Evolutionary conservation across 768 basidiomycete species (phyloP), one percentile per base, ranked within the genome.

Genomic region (Mycena vitilis): DNA sequence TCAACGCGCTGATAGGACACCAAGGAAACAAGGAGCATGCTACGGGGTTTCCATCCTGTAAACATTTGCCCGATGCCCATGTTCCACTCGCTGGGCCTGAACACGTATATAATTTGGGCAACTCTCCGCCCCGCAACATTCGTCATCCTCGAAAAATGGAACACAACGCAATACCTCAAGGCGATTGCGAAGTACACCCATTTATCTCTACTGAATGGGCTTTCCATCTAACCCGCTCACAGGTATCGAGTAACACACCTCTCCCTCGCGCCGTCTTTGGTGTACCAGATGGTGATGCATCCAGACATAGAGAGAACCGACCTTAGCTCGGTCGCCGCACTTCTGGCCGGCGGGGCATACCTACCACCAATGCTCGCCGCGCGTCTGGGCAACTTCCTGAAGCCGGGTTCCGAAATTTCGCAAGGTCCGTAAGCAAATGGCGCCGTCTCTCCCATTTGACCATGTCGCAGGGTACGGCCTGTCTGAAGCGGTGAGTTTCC

Each of bases 51-150:
- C 83, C 16, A 47, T 5, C 86, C 88, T 2, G 76, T 88, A 5
- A 69, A 70, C 0, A 55, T 55, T 82, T 94, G 53, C 89, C 83
- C 0, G 67, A 78, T 94, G 1, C 93, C 93, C 0, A 80, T 93
- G 45, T 87, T 92, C 70, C 93, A 94, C 69, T 79, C 83, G 0
- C 92, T 87, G 71, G 93, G 86, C 2, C 79, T 92, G 18, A 85
- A 90, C 63, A 60, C 78, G 1, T 83, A 84, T 65, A 76, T 80
- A 12, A 84, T 93, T 75, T 84, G 86, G 25, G 71, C 81, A 0
- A 84, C 88, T 55, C 71, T 87, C 20, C n/a, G 72, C 0, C 89
- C 86, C 0, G 65, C 68, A 12, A 90, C 91, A 0, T 58, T 83
- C 2, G 77, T 92, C 13, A 75, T 93, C 49, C 75, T 93, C 22